Conservation (phyloP, 768 basidiomycete species). For the Strobilomyces dryophilus region DNA sequence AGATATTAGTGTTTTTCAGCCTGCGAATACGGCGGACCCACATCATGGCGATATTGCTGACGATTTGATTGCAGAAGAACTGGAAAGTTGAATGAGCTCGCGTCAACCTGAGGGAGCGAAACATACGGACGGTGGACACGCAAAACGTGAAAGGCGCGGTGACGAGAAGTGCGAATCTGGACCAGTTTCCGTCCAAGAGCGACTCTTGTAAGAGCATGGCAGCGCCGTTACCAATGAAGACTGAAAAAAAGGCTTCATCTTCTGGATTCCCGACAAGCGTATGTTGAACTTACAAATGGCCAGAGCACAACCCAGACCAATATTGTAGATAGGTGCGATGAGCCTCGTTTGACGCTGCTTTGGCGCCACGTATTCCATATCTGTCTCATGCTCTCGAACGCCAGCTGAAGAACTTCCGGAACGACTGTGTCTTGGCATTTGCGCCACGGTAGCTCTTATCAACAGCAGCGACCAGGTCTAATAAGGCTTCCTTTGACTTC, state of each 20-base stretch:
- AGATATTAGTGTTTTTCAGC: background rate
- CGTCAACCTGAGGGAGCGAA: constrained; percentile 7
- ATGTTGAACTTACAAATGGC: constrained; percentile 36
- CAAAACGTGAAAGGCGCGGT: constrained; percentile 73
- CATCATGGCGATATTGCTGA: constrained; percentile 64
- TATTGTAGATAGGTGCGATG: constrained; percentile 67
- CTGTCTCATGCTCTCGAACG: constrained; percentile 41
- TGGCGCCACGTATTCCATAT: constrained; percentile 48
- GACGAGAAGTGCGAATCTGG: constrained; percentile 60
- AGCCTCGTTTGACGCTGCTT: constrained; percentile 49
- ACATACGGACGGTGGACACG: constrained; percentile 58
- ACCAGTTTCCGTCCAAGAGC: constrained; percentile 57
- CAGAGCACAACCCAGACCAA: constrained; percentile 53
- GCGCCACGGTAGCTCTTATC: background rate
- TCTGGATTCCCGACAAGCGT: constrained; percentile 38
- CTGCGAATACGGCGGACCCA: constrained; percentile 30
- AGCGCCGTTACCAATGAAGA: constrained; percentile 64
- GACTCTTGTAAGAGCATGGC: constrained; percentile 61
- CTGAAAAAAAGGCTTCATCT: constrained; percentile 34
- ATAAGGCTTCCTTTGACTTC: constrained; percentile 32
- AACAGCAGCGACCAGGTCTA: constrained; percentile 7
- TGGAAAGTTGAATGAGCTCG: constrained; percentile 23
- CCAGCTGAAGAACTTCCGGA: constrained; percentile 36
- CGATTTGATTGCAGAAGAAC: constrained; percentile 77
- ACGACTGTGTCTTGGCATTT: background rate